phyloP scores from a whole-genome alignment of 495 filamentous ascomycete species.

The Evernia prunastri region DNA sequence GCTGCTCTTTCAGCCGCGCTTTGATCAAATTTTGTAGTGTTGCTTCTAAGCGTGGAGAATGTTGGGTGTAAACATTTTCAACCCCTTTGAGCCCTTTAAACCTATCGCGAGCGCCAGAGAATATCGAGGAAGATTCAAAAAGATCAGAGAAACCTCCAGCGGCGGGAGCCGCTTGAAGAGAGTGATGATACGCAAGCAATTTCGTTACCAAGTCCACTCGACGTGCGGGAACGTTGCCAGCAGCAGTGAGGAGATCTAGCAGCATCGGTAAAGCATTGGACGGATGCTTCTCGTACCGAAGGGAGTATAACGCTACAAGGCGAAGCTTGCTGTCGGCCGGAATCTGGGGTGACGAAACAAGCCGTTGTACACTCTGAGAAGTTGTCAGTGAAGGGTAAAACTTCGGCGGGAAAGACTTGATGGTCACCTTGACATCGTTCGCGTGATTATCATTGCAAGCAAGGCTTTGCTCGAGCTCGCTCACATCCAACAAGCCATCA shows the following conservation, averaged over 20 bases:
- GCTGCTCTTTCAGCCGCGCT: slow-evolving; percentile 71
- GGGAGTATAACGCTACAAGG: slow-evolving; percentile 82
- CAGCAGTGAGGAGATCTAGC: slow-evolving; percentile 74
- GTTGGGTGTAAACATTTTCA: slow-evolving; percentile 98
- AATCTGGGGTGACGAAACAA: slow-evolving; percentile 70
- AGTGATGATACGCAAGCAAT: slow-evolving; percentile 74
- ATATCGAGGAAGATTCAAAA: slow-evolving; percentile 87
- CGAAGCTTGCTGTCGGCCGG: slow-evolving; percentile 74
- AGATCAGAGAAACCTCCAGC: slow-evolving; percentile 76
- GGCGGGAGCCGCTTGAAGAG: slow-evolving; percentile 64
- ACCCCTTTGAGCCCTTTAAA: slow-evolving; percentile 96
- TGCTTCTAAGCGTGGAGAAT: slow-evolving; percentile 79
- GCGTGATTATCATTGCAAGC: slow-evolving; percentile 94
- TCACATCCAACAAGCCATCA: slow-evolving; percentile 83
- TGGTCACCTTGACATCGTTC: slow-evolving; percentile 69
- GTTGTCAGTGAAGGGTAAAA: slow-evolving; percentile 20
- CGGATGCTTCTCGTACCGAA: slow-evolving; percentile 83
- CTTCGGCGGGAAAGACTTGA: background rate
- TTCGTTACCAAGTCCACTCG: slow-evolving; percentile 68
- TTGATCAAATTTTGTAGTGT: slow-evolving; percentile 91
- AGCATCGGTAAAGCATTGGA: slow-evolving; percentile 73
- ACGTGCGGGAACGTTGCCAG: slow-evolving; percentile 64
- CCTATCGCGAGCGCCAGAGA: slow-evolving; percentile 78
- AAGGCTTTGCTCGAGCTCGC: slow-evolving; percentile 92
- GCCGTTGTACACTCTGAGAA: slow-evolving; percentile 67